phyloP scores from a whole-genome alignment of 1,284 basidiomycete species.

The Rhodotorula sp. region DNA sequence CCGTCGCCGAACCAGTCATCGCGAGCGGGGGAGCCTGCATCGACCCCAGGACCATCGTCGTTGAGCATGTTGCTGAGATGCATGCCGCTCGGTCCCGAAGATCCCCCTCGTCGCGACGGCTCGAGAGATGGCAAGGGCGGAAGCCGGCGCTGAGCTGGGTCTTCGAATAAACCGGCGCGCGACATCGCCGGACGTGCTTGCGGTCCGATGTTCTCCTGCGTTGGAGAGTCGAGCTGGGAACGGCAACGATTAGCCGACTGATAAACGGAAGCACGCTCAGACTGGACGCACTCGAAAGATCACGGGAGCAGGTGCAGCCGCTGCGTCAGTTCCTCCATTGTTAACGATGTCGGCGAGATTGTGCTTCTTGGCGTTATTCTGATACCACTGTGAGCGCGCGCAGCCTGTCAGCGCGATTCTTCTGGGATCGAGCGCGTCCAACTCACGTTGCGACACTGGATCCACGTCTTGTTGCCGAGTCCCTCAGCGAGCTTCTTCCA shows the following conservation, averaged over 20 bases:
- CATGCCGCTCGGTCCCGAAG: slow-evolving; percentile 18
- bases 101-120: neutral
- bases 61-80: slow-evolving; percentile 40
- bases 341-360: slow-evolving; percentile 9
- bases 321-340: neutral
- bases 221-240: neutral
- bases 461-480: slow-evolving; percentile 73
- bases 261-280: neutral
- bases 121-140: slow-evolving; percentile 7
- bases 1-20: slow-evolving; percentile 37
- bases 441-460: slow-evolving; percentile 58
- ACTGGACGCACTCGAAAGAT: neutral
- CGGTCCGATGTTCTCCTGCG: neutral
- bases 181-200: neutral
- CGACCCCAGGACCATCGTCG: slow-evolving; percentile 22
- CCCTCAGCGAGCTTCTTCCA: slow-evolving; percentile 70
- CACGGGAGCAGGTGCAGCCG: neutral
- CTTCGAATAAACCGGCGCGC: slow-evolving; percentile 23
- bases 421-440: too few relatives aligned
- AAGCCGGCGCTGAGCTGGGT: neutral
- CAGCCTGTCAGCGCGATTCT: neutral
- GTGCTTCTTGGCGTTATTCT: slow-evolving; percentile 30
- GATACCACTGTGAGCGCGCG: slow-evolving; percentile 23
- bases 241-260: neutral
- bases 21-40: neutral